Evolutionary conservation across 1,284 basidiomycete genomes (phyloP), one percentile per base, ranked within the genome.

Genomic region (Fistulina hepatica): DNA sequence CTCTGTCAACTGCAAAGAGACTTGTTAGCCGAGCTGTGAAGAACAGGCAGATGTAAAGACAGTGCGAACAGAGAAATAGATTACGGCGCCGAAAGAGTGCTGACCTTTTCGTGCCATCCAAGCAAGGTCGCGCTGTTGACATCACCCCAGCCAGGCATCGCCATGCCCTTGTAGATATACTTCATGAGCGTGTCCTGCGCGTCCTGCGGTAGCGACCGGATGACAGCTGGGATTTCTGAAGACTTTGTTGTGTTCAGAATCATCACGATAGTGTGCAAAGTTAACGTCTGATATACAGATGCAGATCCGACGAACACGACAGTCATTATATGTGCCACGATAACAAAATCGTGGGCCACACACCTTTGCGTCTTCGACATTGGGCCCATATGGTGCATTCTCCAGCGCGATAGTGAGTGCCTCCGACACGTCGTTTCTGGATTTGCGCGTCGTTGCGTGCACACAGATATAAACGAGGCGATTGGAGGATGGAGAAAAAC

Each of bases 101-200:
- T 34, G 41, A 92, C 91, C 79, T 93, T 94, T 60, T 95, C 91
- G 57, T 95, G 92, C 92, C 92, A 97, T 16, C 78, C 81, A 17
- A 98, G 67, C 35, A 98, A 64, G 15, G 97, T 91, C 48, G 89
- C 92, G 30, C 86, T 86, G 49, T 77, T 84, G 48, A 85, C 76
- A 54, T 89, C 89, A 36, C 78, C 81, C 73, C 77, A 84, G 33
- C 76, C 86, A 9, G 82, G 78, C 66, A 78, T 70, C 5, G 69
- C 85, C 85, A 90, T 91, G 21, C 83, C 92, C 64, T 98, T 98
- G 76, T 98, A 98, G 17, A 98, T 65, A 55, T 95, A 98, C 58
- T 95, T 97, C 94, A 97, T 98, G 41, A 97, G 68, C 23, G 80
- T 86, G 53, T 97, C 94, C 51, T 95, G 90, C 45, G 85, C 71